Base-by-base conservation (phyloP, 1,284 basidiomycete genomes). In the Fomitopsis pinicola region DNA sequence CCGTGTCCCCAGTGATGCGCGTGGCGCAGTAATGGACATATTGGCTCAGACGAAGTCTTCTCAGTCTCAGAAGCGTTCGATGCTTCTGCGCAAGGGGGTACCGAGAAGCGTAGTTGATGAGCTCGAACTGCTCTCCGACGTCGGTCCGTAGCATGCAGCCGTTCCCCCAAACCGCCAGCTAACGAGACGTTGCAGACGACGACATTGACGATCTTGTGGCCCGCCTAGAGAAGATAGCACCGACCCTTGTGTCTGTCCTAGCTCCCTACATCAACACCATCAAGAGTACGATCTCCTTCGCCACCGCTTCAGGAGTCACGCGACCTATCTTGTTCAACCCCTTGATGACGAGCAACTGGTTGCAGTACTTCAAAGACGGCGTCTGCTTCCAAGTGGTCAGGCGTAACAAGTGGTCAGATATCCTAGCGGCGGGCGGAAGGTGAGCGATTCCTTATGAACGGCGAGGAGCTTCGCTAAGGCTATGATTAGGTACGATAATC, bases 341-440 rank as follows among this genome's bases (percentile, higher is more conserved):
- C 1, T 74, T 94, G 42, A 88, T 92, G 83, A 74, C 89, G 22
- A 85, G 83, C 14, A 79, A 76, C 60, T 83, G 86, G 64, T 83
- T 84, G 65, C 72, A 76, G 0, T 80, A 87, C 67, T 93, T 92
- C 78, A 85, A 85, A 52, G 83, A 89, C 58, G 92, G 92, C 0
- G 78, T 94, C 26, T 79, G 91, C 55, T 82, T 95, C 61, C 89
- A 93, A 66, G 85, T 94, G 1, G 85, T 88, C 3, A 80, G 84
- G 60, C 82, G 81, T 53, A 84, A 80, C 64, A 92, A 88, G 70
- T 82, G 82, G 26, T 77, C 80, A 2, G 92, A 95, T 62, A 81
- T 94, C 14, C 80, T 95, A 26, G 93, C 89, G 33, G 85, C 85
- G 5, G 93, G 91, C 59, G 94, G 94, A 65, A 81, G 91, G 88